Evolutionary conservation across 1,284 basidiomycete genomes (phyloP), one percentile per base, ranked within the genome.

Genomic region (Tilletia setariae): DNA sequence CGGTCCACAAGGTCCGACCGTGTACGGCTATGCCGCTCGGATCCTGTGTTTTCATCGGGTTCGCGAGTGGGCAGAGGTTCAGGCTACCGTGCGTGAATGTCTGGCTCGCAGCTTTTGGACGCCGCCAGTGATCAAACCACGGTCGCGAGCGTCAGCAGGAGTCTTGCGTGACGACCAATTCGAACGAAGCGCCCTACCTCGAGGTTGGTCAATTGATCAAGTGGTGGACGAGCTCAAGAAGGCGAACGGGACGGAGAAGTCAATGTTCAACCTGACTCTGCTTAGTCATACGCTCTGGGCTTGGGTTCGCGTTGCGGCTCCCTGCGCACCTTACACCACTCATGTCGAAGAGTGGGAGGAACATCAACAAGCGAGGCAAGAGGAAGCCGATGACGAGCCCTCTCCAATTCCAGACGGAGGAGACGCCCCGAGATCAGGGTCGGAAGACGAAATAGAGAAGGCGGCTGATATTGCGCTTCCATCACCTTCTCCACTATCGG

Each of bases 81-180:
- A 30, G 28, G 56, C 56, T 15, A 61, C 56, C 15, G 32, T 61
- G 28, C 56, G 56, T 4, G 56, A 61, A 61, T 61, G 56, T 40
- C 30, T 61, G 8, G 16, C 30, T 15, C 56, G 56, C 56, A 30
- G 28, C 19, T 61, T 15, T 16, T 61, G 56, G 56, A 21, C 19
- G 6, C 56, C 56, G 56, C 56, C 56, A 4, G 9, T 32, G 25
- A 32, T 61, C 28, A 16, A 59, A 28, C 23, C 53, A 9, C 16
- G 53, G 19, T 49, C 9, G 47, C 2, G 47, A 49, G 4, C n/a
- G 47, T 8, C 19, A 19, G 47, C n/a, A 8, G 11, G 47, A 49
- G 47, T 11, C 11, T n/a, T 8, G 47, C 47, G 23, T 7, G n/a
- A 49, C 19, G 19, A 49, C 16, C 46, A 16, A 6, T n/a, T 7